Conservation (phyloP, 208 protist species). For the Borovskyia barvae region DNA sequence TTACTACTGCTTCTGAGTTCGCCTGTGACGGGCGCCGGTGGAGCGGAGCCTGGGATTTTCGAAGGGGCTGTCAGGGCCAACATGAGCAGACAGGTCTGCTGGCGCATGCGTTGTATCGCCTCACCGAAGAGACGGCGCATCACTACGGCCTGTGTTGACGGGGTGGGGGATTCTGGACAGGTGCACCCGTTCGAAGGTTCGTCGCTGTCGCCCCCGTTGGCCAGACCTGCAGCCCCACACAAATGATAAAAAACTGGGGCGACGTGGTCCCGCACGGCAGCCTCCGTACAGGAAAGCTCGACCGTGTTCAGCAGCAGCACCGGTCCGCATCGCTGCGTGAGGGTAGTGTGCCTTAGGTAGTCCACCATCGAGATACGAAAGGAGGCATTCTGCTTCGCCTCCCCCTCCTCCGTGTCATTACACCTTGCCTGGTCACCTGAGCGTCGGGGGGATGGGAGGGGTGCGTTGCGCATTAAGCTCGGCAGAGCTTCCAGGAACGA, state of each 20-base stretch:
- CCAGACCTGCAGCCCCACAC: slow-evolving; percentile 11
- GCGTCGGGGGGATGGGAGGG: no score
- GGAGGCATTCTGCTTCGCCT: no score
- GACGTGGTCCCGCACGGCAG: slow-evolving; percentile 27
- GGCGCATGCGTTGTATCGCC: slow-evolving; percentile 32
- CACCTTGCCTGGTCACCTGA: no score
- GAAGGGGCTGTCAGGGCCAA: slow-evolving; percentile 34
- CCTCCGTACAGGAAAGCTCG: slow-evolving; percentile 39
- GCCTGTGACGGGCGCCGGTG: not conserved
- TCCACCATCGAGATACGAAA: slow-evolving; percentile 3
- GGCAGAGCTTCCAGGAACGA: slow-evolving; percentile 16
- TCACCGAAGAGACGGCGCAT: slow-evolving; percentile 29
- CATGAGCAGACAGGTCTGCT: slow-evolving; percentile 38
- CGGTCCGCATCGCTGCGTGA: slow-evolving; percentile 20
- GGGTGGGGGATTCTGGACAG: not conserved
- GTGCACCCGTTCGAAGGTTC: not conserved
- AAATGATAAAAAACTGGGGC: slow-evolving; percentile 29
- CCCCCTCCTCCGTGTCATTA: no score
- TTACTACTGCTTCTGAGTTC: slow-evolving; percentile 5
- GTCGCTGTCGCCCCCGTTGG: not conserved
- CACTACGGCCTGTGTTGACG: slow-evolving; percentile 9
- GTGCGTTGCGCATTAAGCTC: no score
- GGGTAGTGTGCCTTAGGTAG: slow-evolving; percentile 14
- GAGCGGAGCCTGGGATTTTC: slow-evolving; percentile 1
- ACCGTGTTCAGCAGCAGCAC: slow-evolving; percentile 43